Evolutionary conservation across 2,329 filamentous ascomycete genomes (phyloP).

Genomic region (Colletotrichum abscissum): DNA sequence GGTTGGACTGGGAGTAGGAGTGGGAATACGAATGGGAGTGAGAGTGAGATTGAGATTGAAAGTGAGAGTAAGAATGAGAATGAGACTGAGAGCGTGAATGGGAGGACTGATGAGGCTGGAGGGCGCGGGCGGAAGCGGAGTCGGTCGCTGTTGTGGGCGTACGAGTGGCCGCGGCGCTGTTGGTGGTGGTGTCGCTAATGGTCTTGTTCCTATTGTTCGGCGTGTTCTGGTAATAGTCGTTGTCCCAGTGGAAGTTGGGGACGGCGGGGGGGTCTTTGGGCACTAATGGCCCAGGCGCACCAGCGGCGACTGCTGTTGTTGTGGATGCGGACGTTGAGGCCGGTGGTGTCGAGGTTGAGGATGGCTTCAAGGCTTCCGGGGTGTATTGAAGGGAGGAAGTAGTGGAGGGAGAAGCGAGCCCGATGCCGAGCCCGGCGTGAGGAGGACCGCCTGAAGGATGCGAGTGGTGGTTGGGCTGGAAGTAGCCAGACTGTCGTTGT

Average conservation of each 20-base stretch:
- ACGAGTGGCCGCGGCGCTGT: not conserved
- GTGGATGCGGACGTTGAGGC: not conserved
- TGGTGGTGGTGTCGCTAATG: not conserved
- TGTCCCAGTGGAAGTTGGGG: conserved; percentile 32
- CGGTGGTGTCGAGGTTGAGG: not conserved
- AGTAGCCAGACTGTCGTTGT: conserved; percentile 5
- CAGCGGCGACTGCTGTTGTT: not conserved
- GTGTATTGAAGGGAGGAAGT: conserved; percentile 18
- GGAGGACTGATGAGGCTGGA: conserved; percentile 22
- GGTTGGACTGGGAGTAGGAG: conserved; percentile 1
- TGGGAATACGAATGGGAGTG: not conserved
- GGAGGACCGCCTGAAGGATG: not conserved
- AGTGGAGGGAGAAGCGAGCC: conserved; percentile 6
- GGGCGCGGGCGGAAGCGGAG: conserved; percentile 31
- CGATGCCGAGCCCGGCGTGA: not conserved
- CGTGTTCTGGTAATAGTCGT: conserved; percentile 14
- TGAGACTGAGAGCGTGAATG: not conserved
- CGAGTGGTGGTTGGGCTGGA: conserved; percentile 7
- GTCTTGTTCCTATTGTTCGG: not conserved
- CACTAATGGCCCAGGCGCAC: conserved; percentile 16
- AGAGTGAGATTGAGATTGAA: conserved; percentile 3
- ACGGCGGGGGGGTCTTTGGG: conserved; percentile 30
- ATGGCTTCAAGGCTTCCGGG: not conserved
- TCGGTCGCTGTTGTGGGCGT: conserved; percentile 10
- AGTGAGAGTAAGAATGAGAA: not conserved